A percentile compares a stretch with the other conserved stretches of the same genome.
These are phyloP conservation scores for Solioccasus polychromus DNA, from an alignment of 768 basidiomycete species.

Conservation along the genomic window DNA sequence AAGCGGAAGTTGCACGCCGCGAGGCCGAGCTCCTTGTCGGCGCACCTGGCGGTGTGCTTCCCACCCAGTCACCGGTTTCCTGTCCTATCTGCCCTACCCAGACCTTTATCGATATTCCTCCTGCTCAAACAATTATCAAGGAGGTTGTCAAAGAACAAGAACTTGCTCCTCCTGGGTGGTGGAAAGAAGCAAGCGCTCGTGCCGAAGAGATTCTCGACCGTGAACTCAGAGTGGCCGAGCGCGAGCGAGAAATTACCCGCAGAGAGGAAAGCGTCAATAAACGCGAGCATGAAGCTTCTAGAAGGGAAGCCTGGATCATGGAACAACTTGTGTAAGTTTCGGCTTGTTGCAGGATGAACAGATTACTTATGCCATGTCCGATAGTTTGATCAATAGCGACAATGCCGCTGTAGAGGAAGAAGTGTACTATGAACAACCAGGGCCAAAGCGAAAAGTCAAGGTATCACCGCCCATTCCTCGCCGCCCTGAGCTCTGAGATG, in stretches of 20 bases:
- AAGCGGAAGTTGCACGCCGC: slow-evolving; percentile 85
- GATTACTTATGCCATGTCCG: slow-evolving; percentile 5
- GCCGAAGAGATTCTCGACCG: slow-evolving; percentile 82
- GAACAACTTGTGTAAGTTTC: slow-evolving; percentile 79
- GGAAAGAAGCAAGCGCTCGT: slow-evolving; percentile 60
- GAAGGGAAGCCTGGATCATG: slow-evolving; percentile 90
- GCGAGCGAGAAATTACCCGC: slow-evolving; percentile 82
- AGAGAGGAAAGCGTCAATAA: slow-evolving; percentile 85
- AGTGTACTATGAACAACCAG: slow-evolving; percentile 70
- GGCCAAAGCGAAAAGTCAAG: slow-evolving; percentile 79
- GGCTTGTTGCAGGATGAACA: background rate
- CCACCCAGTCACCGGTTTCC: slow-evolving; percentile 45
- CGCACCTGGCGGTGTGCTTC: slow-evolving; percentile 76
- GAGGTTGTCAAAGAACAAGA: slow-evolving; percentile 83
- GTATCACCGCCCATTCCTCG: slow-evolving; percentile 81
- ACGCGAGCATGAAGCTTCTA: slow-evolving; percentile 81
- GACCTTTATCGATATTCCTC: slow-evolving; percentile 54
- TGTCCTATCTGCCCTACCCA: slow-evolving; percentile 60
- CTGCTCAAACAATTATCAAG: slow-evolving; percentile 80
- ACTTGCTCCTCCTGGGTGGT: slow-evolving; percentile 79
- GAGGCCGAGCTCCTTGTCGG: slow-evolving; percentile 84
- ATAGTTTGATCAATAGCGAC: slow-evolving; percentile 71
- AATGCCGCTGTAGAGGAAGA: slow-evolving; percentile 73
- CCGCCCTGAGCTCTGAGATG: slow-evolving; percentile 94
- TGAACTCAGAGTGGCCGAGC: slow-evolving; percentile 79